These are phyloP conservation scores for Xylaria palmicola DNA, from an alignment of 495 filamentous ascomycete genomes.

Conservation along the genomic window DNA sequence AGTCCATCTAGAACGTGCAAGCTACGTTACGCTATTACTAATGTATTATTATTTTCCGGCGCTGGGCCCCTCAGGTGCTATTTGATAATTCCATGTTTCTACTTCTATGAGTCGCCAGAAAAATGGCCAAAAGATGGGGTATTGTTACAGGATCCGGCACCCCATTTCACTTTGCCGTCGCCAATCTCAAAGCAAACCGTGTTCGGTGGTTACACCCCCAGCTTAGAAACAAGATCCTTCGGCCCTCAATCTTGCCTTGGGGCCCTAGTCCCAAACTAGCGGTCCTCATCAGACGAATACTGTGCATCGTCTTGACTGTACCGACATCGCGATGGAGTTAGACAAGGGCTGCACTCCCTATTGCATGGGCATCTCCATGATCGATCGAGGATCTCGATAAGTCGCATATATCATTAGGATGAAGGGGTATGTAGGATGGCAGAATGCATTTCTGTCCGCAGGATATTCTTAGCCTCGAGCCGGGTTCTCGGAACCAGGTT, in stretches of 20 bases:
- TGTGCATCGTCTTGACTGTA: too few relatives aligned
- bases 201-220: neutral
- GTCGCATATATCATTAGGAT: neutral
- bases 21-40: too few relatives aligned
- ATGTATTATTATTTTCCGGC: too few relatives aligned
- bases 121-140: too few relatives aligned
- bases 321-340: neutral
- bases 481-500: conserved; percentile 9
- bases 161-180: neutral
- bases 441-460: neutral
- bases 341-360: neutral
- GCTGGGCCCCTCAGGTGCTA: too few relatives aligned
- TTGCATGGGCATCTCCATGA: conserved; percentile 7
- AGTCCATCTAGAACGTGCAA: too few relatives aligned
- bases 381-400: conserved; percentile 10
- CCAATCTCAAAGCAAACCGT: neutral
- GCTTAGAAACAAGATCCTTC: neutral
- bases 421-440: neutral
- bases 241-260: neutral
- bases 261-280: neutral
- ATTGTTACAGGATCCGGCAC: neutral
- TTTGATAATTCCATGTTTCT: too few relatives aligned
- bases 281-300: neutral
- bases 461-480: neutral
- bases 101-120: too few relatives aligned